Percentiles rank a stretch among this genome's conserved stretches.
These are phyloP conservation scores for Kluyveromyces nonfermentans DNA, from an alignment of 805 yeast species.

Conservation along the genomic window DNA sequence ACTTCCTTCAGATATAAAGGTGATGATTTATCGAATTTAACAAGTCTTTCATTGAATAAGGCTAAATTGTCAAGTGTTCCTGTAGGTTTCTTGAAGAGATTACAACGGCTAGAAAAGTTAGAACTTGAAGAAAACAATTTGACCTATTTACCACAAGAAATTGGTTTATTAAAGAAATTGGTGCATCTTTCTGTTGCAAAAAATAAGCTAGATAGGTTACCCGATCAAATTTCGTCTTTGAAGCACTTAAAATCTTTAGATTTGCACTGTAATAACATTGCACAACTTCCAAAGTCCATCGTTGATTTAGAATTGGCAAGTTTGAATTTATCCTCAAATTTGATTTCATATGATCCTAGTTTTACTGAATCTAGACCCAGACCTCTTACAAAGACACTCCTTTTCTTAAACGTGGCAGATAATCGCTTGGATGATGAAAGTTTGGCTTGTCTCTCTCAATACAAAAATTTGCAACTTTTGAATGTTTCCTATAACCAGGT, in stretches of 20 bases:
- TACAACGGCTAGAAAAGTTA: slow-evolving; percentile 62
- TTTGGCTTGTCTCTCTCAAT: slow-evolving; percentile 54
- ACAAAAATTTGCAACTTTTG: slow-evolving; percentile 48
- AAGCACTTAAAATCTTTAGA: slow-evolving; percentile 57
- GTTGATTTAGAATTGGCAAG: slow-evolving; percentile 54
- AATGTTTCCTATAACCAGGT: slow-evolving; percentile 81
- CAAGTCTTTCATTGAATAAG: slow-evolving; percentile 65
- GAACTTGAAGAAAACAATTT: slow-evolving; percentile 76
- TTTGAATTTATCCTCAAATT: slow-evolving; percentile 67
- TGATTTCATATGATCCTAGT: slow-evolving; percentile 34
- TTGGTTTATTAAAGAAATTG: slow-evolving; percentile 50
- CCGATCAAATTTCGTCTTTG: slow-evolving; percentile 54
- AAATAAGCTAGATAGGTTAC: slow-evolving; percentile 66
- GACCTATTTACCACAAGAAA: slow-evolving; percentile 61
- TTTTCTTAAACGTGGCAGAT: slow-evolving; percentile 62
- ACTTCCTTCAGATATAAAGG: slow-evolving; percentile 39
- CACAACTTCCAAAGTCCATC: slow-evolving; percentile 54
- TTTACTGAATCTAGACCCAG: slow-evolving; percentile 9
- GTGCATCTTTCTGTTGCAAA: slow-evolving; percentile 59
- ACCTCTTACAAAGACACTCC: slow-evolving; percentile 41
- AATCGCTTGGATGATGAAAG: slow-evolving; percentile 74
- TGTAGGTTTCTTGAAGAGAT: slow-evolving; percentile 46
- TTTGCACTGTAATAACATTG: slow-evolving; percentile 75
- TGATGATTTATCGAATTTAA: slow-evolving; percentile 45
- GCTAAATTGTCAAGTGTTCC: slow-evolving; percentile 76